Conservation (phyloP, 2,329 filamentous ascomycete species). For the Sporothrix schenckii region DNA sequence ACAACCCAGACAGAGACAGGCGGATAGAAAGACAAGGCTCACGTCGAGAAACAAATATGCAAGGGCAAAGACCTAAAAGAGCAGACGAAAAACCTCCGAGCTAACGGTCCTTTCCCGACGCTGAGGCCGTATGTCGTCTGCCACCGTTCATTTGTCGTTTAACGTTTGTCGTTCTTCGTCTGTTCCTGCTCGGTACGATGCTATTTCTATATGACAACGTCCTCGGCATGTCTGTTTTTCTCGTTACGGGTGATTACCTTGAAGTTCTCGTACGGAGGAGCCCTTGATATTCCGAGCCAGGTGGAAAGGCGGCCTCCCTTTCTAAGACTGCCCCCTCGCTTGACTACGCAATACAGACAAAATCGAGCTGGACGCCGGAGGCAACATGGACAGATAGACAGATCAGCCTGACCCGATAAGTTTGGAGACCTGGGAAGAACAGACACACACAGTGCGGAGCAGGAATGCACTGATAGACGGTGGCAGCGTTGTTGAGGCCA, state of each 20-base stretch:
- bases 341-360: neutral
- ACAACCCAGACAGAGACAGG: conserved; percentile 12
- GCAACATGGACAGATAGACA: neutral
- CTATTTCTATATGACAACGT: neutral
- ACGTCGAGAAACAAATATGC: conserved; percentile 15
- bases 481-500: conserved; percentile 21
- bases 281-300: conserved; percentile 1
- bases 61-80: conserved; percentile 19
- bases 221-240: neutral
- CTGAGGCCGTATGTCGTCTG: conserved; percentile 29
- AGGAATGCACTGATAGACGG: conserved; percentile 9
- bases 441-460: conserved; percentile 3
- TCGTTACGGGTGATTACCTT: conserved; percentile 2
- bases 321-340: conserved; percentile 25
- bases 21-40: neutral
- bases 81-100: conserved; percentile 21
- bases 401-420: neutral
- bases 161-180: neutral
- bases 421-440: neutral
- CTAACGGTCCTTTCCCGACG: conserved; percentile 8
- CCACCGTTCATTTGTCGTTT: neutral
- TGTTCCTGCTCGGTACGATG: conserved; percentile 4
- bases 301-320: conserved; percentile 4
- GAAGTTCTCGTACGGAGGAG: conserved; percentile 22
- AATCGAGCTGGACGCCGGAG: neutral